phyloP scores from a whole-genome alignment of 495 filamentous ascomycete genomes.

The Penicillium flavigenum region DNA sequence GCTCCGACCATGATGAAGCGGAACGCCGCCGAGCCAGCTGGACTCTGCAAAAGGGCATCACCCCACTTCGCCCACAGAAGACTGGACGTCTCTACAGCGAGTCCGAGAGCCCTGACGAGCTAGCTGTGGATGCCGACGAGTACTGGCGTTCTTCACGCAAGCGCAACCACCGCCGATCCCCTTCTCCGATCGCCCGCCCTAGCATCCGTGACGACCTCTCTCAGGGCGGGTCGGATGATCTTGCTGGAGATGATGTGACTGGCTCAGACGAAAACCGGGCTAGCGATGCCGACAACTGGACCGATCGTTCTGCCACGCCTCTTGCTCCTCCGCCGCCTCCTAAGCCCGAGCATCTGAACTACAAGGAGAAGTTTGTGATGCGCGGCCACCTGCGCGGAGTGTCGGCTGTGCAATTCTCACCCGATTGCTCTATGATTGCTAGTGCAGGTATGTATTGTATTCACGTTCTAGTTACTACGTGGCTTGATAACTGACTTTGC shows the following conservation, averaged over 20 bases:
- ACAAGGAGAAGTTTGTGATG: slow-evolving; percentile 63
- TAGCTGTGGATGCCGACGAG: slow-evolving; percentile 40
- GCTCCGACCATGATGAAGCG: slow-evolving; percentile 44
- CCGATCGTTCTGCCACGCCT: slow-evolving; percentile 36
- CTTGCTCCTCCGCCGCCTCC: slow-evolving; percentile 28
- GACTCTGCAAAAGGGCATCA: slow-evolving; percentile 35
- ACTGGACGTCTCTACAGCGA: slow-evolving; percentile 32
- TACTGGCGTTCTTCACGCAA: slow-evolving; percentile 40
- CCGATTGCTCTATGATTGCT: slow-evolving; percentile 84
- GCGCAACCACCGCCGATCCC: slow-evolving; percentile 28
- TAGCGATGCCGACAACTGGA: slow-evolving; percentile 20
- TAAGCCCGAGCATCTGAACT: slow-evolving; percentile 53
- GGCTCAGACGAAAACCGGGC: slow-evolving; percentile 9
- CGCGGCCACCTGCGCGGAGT: slow-evolving; percentile 75
- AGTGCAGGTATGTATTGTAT: slow-evolving; percentile 62
- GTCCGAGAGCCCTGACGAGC: slow-evolving; percentile 49
- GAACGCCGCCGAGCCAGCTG: slow-evolving; percentile 44
- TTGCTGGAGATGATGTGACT: slow-evolving; percentile 20
- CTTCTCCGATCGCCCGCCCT: slow-evolving; percentile 22
- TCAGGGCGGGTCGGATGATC: slow-evolving; percentile 20
- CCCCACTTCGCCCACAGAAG: slow-evolving; percentile 38
- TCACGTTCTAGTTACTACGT: not conserved
- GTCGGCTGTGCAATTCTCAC: slow-evolving; percentile 86
- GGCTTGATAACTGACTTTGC: not conserved
- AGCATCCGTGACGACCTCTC: slow-evolving; percentile 19